Evolutionary conservation across 2,329 filamentous ascomycete genomes (phyloP).

Genomic region (Botrytis fabae): DNA sequence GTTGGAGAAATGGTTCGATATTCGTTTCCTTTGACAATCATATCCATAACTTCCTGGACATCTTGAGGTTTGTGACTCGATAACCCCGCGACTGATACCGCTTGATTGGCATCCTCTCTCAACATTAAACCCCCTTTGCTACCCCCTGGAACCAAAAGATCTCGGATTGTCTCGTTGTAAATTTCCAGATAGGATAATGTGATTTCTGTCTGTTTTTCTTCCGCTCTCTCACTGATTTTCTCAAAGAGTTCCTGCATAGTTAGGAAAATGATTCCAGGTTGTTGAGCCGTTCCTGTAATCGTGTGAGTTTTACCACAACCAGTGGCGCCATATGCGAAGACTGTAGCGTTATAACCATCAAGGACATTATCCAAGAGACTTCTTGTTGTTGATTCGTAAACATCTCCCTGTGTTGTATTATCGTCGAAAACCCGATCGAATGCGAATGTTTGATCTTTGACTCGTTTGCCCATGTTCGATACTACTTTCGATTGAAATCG

Average conservation of each 20-base stretch:
- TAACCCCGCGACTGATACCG: constrained; percentile 85
- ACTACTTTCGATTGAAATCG: constrained; percentile 82
- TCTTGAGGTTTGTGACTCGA: constrained; percentile 89
- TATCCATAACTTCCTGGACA: constrained; percentile 98
- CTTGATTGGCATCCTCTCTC: constrained; percentile 89
- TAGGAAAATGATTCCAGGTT: constrained; percentile 96
- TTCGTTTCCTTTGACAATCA: constrained; percentile 94
- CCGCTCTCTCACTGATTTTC: constrained; percentile 81
- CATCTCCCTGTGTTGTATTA: constrained; percentile 84
- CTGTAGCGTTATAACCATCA: constrained; percentile 97
- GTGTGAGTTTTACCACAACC: constrained; percentile 99
- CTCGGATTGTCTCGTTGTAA: constrained; percentile 98
- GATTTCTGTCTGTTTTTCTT: constrained; percentile 86
- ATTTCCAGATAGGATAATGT: constrained; percentile 96
- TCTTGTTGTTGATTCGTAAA: constrained; percentile 92
- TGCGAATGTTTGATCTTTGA: constrained; percentile 96
- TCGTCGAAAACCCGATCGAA: constrained; percentile 98
- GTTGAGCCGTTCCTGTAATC: constrained; percentile 86
- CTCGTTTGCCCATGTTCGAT: constrained; percentile 76
- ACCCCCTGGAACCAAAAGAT: constrained; percentile 82
- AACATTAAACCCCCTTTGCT: constrained; percentile 82
- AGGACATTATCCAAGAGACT: constrained; percentile 90
- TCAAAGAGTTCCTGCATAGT: constrained; percentile 99
- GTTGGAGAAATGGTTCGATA: constrained; percentile 95
- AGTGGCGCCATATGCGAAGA: constrained; percentile 97